Percentiles rank a stretch among this genome's conserved stretches.
phyloP scores from a whole-genome alignment of 2,329 filamentous ascomycete species.

The Monosporascus sp. region DNA sequence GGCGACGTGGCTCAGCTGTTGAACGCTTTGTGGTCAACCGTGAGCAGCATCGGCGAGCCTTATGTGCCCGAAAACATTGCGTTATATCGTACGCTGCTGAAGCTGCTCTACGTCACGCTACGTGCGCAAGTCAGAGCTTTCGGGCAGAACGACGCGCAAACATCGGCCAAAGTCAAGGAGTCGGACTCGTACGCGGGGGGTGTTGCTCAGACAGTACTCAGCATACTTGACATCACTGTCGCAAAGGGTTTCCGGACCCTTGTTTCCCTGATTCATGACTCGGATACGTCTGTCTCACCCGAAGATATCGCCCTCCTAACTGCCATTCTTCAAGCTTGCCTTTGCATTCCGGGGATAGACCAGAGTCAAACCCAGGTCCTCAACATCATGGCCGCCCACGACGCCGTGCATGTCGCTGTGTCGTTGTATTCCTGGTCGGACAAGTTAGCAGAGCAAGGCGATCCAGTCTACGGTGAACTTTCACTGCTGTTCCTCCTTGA shows the following conservation, averaged over 20 bases:
- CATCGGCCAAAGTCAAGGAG: conserved; percentile 23
- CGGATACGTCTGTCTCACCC: conserved; percentile 58
- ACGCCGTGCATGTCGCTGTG: conserved; percentile 72
- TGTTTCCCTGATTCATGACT: conserved; percentile 75
- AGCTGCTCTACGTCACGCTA: conserved; percentile 77
- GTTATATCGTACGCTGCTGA: conserved; percentile 80
- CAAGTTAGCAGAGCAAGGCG: conserved; percentile 67
- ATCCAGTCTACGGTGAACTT: conserved; percentile 92
- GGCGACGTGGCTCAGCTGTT: conserved; percentile 49
- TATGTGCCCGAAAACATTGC: conserved; percentile 47
- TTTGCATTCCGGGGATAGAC: conserved; percentile 72
- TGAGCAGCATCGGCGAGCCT: conserved; percentile 49
- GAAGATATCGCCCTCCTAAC: conserved; percentile 84
- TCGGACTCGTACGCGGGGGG: conserved; percentile 35
- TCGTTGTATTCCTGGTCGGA: conserved; percentile 94
- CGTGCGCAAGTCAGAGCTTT: conserved; percentile 51
- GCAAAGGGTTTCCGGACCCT: conserved; percentile 77
- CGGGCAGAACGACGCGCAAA: conserved; percentile 11
- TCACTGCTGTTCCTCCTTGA: conserved; percentile 83
- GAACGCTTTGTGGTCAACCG: conserved; percentile 43
- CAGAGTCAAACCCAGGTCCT: conserved; percentile 66
- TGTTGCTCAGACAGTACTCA: conserved; percentile 61
- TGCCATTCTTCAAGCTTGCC: conserved; percentile 77
- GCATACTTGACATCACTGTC: conserved; percentile 74
- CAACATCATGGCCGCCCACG: conserved; percentile 63